Evolutionary conservation across 768 basidiomycete species (phyloP).

Genomic region (Cytidiella melzeri): DNA sequence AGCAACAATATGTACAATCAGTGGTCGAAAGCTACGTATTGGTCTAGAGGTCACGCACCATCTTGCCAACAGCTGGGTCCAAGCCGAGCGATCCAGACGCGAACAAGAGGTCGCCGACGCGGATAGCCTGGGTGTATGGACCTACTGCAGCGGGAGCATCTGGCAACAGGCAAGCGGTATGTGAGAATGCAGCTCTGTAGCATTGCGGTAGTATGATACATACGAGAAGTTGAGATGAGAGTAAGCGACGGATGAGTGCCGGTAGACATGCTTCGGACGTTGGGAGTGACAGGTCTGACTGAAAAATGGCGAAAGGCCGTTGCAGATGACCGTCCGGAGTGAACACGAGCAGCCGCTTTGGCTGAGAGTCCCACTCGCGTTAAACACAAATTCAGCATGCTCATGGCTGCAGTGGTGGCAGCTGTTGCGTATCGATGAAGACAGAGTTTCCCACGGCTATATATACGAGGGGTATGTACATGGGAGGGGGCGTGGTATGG

Average conservation of each 20-base stretch:
- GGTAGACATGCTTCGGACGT: conserved; percentile 22
- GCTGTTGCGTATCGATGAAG: no score
- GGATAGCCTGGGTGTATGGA: conserved; percentile 86
- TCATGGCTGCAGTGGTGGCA: no score
- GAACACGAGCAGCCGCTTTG: not conserved
- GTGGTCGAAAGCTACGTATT: not conserved
- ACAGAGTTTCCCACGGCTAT: no score
- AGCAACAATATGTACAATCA: not conserved
- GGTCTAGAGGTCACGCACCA: conserved; percentile 37
- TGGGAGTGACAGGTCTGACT: not conserved
- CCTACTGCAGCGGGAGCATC: conserved; percentile 78
- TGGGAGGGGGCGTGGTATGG: no score
- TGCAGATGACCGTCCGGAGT: not conserved
- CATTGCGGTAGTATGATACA: conserved; percentile 2
- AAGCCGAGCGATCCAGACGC: conserved; percentile 86
- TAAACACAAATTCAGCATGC: no score
- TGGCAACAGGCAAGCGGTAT: conserved; percentile 23
- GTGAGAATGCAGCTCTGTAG: not conserved
- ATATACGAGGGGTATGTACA: no score
- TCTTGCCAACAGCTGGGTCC: conserved; percentile 60
- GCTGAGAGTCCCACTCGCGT: no score
- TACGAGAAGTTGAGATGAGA: conserved; percentile 30
- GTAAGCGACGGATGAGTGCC: conserved; percentile 32
- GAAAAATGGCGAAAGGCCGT: not conserved
- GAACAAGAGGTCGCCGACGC: conserved; percentile 80